phyloP scores from a whole-genome alignment of 2,329 filamentous ascomycete species.

The Ophiostoma pallidulum region DNA sequence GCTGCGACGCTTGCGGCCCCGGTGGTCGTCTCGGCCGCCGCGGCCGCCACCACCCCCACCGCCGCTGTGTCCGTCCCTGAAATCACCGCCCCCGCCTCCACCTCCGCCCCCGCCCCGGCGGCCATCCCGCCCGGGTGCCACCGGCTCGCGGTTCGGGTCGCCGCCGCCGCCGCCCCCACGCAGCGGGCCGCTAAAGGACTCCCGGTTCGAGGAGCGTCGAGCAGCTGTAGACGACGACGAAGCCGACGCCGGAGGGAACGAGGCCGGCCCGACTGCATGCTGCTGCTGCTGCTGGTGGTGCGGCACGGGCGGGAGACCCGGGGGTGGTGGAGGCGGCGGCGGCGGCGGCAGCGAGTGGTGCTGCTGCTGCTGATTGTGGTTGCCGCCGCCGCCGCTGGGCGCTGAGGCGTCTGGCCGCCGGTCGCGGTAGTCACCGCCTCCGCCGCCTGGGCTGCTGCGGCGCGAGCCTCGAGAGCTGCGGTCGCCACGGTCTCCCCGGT shows the following conservation, averaged over 20 bases:
- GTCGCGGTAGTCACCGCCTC: background rate
- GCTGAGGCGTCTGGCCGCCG: slow-evolving; percentile 24
- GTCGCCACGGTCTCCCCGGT: too few species aligned
- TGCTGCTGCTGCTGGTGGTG: slow-evolving; percentile 3
- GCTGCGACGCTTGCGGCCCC: slow-evolving; percentile 35
- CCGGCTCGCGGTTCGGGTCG: slow-evolving; percentile 21
- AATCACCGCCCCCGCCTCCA: too few species aligned
- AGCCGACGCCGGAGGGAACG: background rate
- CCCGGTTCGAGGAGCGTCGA: background rate
- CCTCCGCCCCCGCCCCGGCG: slow-evolving; percentile 23
- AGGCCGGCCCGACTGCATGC: too few species aligned
- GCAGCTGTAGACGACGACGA: too few species aligned
- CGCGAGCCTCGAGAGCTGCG: slow-evolving; percentile 4
- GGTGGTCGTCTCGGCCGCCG: slow-evolving; percentile 29
- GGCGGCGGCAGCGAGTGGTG: background rate
- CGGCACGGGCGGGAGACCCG: background rate
- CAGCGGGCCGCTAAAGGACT: slow-evolving; percentile 22
- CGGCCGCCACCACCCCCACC: slow-evolving; percentile 25
- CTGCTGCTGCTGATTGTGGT: slow-evolving; percentile 2
- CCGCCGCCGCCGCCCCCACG: slow-evolving; percentile 18
- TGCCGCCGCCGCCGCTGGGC: slow-evolving; percentile 16
- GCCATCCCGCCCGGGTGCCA: slow-evolving; percentile 22
- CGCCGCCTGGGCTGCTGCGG: slow-evolving; percentile 31
- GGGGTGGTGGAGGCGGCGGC: slow-evolving; percentile 6
- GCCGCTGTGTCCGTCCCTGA: slow-evolving; percentile 12